phyloP scores from a whole-genome alignment of 345 rosid genomes.

The Mallotus nudiflorus region DNA sequence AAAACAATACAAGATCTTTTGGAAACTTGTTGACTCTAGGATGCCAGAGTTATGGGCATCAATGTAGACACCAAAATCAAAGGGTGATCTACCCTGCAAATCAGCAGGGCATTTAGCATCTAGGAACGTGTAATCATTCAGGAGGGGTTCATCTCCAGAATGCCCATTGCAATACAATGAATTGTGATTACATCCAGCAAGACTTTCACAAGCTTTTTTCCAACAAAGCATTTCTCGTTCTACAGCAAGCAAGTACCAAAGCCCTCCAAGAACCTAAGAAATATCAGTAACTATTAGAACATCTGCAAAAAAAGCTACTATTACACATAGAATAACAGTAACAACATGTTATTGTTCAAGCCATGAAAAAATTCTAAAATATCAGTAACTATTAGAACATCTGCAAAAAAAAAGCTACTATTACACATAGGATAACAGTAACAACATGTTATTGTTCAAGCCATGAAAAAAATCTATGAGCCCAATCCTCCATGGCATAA shows the following conservation, averaged over 20 bases:
- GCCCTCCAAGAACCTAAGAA: constrained; percentile 44
- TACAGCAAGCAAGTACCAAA: constrained; percentile 62
- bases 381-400: no score
- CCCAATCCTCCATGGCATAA: no score
- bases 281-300: neutral
- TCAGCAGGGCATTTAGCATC: constrained; percentile 24
- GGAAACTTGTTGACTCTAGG: constrained; percentile 25
- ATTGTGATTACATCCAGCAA: constrained; percentile 2
- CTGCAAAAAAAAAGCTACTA: no score
- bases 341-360: no score
- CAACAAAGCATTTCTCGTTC: constrained; percentile 47
- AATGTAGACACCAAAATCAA: constrained; percentile 34
- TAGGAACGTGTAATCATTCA: neutral
- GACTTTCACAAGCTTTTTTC: constrained; percentile 56
- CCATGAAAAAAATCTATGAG: no score
- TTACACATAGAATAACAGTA: no score
- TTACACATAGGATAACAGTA: neutral
- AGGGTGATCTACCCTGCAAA: constrained; percentile 8
- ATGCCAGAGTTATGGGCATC: constrained; percentile 35
- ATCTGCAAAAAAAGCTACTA: no score
- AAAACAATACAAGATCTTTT: constrained; percentile 35
- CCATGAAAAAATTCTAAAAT: no score
- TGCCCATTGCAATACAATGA: constrained; percentile 47
- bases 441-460: no score
- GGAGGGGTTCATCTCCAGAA: neutral